A percentile compares a stretch with the other conserved stretches of the same genome.
phyloP scores from a whole-genome alignment of 75 land plant species.

The Ceratopteris richardii region DNA sequence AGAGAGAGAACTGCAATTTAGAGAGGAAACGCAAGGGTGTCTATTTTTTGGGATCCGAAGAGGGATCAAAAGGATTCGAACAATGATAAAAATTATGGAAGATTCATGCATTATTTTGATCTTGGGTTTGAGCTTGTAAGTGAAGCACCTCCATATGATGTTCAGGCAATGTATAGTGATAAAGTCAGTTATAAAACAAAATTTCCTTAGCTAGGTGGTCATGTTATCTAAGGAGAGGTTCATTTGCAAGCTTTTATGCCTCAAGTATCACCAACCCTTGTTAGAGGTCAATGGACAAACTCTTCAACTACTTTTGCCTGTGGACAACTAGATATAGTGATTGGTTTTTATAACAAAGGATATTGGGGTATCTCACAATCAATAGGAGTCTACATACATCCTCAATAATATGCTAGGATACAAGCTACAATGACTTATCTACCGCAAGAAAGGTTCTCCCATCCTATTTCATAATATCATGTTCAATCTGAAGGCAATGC shows the following conservation, averaged over 20 bases:
- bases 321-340: conserved; percentile 55
- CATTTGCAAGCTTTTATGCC: conserved; percentile 54
- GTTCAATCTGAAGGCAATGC: conserved; percentile 38
- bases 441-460: conserved; percentile 63
- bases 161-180: conserved; percentile 85
- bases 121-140: conserved; percentile 96
- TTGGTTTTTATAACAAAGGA: conserved; percentile 47
- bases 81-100: conserved; percentile 79
- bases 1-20: conserved; percentile 15
- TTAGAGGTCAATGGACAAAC: conserved; percentile 50
- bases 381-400: conserved; percentile 52
- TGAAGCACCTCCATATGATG: conserved; percentile 58
- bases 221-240: conserved; percentile 49
- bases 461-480: conserved; percentile 50
- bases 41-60: conserved; percentile 83
- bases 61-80: conserved; percentile 77
- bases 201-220: conserved; percentile 87
- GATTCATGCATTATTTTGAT: conserved; percentile 93
- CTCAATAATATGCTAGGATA: conserved; percentile 66
- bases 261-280: conserved; percentile 11
- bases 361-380: conserved; percentile 36
- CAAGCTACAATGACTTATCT: conserved; percentile 54
- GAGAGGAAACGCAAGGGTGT: conserved; percentile 52
- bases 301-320: conserved; percentile 37
- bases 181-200: conserved; percentile 87